phyloP scores from a whole-genome alignment of 73 alveolate species.

The Blepharisma stoltei region DNA sequence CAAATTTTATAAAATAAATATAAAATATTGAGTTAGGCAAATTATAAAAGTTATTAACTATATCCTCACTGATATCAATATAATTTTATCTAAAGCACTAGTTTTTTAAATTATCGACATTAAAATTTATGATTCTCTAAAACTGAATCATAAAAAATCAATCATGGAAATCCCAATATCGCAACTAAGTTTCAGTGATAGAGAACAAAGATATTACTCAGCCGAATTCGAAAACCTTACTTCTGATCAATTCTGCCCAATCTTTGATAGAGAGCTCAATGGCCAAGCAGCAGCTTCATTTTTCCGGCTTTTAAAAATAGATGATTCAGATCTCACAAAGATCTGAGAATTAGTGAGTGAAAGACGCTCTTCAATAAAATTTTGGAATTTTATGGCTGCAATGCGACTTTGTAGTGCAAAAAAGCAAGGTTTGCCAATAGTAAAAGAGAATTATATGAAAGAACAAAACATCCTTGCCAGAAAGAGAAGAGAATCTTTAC shows the following conservation, averaged over 20 bases:
- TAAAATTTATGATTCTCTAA: too few species aligned
- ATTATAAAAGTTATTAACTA: too few species aligned
- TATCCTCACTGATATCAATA: too few species aligned
- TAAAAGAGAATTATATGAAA: background rate
- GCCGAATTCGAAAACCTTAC: conserved; percentile 12
- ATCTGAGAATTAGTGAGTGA: conserved; percentile 7
- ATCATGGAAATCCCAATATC: conserved; percentile 22
- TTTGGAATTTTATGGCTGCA: conserved; percentile 20
- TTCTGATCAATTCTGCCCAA: background rate
- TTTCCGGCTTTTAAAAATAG: background rate
- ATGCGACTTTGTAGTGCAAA: conserved; percentile 22
- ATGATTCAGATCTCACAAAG: background rate
- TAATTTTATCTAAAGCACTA: too few species aligned
- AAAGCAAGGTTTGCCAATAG: background rate
- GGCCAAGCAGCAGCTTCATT: background rate
- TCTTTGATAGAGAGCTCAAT: conserved; percentile 5
- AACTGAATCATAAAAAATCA: too few species aligned
- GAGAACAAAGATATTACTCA: conserved; percentile 27
- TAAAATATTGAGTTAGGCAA: too few species aligned
- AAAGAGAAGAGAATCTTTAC: background rate
- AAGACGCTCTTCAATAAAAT: background rate
- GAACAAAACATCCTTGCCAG: conserved; percentile 25
- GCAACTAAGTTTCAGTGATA: background rate
- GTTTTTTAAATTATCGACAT: too few species aligned
- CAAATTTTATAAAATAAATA: too few species aligned